Evolutionary conservation across 2,329 filamentous ascomycete genomes (phyloP), one percentile per base, ranked within the genome.

Genomic region (Endothia cerciana): DNA sequence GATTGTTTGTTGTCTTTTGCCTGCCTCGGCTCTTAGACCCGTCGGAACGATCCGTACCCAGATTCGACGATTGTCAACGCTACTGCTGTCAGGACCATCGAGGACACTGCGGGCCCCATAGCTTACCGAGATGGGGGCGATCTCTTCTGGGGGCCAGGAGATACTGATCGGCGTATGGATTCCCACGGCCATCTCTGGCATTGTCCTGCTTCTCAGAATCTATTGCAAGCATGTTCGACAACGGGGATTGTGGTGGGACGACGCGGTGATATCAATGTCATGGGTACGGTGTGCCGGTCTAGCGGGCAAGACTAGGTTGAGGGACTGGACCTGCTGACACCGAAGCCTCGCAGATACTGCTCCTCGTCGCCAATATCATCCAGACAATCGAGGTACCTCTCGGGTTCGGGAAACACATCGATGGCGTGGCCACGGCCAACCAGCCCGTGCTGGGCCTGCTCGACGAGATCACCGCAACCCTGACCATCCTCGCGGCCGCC

Each of bases 401-500:
- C 13, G 43, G 47, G 17, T 33, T 51, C n/a, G 47, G 19, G 19
- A 38, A 49, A 47, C 59, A 38, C 59, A 38, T 61, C 45, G 38
- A 43, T 38, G 53, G 63, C n/a, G 28, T 55, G n/a, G 28, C 30
- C 51, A 3, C 6, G 1, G 28, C 15, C 28, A 55, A 55, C 30
- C 36, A 36, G 30, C 30, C 51, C 30, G 11, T 10, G 19, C 28
- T 55, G 51, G 51, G 51, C 51, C 30, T 55, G 51, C 51, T 55
- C 7, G 30, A 55, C 51, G 51, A 55, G 30, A 10, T 55, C 51
- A 36, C 51, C 28, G 51, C 28, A 28, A 55, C 51, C 3, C 51
- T 55, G 28, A 55, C 71, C n/a, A 73, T 74, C 55, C 62, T 73
- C 4, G 75, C 73, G 1, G 72, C 74, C 11, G 71, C 73, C 2